Evolutionary conservation across 2,329 filamentous ascomycete species (phyloP).

Genomic region (Aureobasidium sp.): DNA sequence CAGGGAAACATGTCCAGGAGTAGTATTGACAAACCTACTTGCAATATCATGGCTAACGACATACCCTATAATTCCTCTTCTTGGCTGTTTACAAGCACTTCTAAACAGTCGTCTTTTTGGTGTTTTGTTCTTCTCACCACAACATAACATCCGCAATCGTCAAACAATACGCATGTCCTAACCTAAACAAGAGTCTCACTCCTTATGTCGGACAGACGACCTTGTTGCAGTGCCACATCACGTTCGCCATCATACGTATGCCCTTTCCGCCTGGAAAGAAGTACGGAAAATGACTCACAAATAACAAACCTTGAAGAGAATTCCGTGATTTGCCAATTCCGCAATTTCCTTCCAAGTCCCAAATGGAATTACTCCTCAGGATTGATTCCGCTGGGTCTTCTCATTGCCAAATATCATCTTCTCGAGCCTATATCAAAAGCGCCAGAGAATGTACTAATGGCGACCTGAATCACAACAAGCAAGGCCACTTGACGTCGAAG

Average conservation of each 20-base stretch:
- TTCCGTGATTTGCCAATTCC: too few species aligned
- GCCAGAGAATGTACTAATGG: constrained; percentile 49
- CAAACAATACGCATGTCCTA: constrained; percentile 60
- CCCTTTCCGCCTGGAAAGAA: constrained; percentile 59
- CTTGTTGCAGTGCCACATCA: constrained; percentile 41
- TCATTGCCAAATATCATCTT: background rate
- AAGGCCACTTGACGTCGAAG: constrained; percentile 78
- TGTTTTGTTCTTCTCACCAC: constrained; percentile 58
- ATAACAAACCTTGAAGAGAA: too few species aligned
- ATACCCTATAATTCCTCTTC: background rate
- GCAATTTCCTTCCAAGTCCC: too few species aligned
- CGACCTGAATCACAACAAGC: constrained; percentile 75
- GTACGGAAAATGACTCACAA: constrained; percentile 78
- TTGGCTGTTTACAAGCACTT: constrained; percentile 53
- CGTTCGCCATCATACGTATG: constrained; percentile 18
- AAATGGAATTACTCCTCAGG: too few species aligned
- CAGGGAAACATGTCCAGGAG: background rate
- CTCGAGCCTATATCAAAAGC: background rate
- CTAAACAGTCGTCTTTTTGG: constrained; percentile 65
- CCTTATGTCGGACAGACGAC: constrained; percentile 63
- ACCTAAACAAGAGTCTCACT: constrained; percentile 67
- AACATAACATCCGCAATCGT: constrained; percentile 60
- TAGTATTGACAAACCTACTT: background rate
- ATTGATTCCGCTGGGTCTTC: too few species aligned
- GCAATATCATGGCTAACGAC: background rate